These are phyloP conservation scores for Solanum appendiculatum DNA, from an alignment of 257 asterid species.

Conservation along the genomic window DNA sequence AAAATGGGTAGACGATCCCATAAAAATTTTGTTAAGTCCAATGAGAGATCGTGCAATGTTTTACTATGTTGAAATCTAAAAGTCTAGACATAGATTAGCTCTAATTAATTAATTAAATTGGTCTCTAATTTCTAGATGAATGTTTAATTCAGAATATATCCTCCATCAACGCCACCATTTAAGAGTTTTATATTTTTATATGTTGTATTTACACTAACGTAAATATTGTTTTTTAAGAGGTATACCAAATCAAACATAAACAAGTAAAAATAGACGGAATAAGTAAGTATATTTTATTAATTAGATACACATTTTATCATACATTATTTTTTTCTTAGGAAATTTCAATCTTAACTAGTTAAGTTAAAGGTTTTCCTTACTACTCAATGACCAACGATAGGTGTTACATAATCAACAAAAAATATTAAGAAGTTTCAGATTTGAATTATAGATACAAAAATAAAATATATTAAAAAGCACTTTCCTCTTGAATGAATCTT, in stretches of 20 bases:
- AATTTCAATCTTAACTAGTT: background rate
- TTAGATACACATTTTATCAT: background rate
- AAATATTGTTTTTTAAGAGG: too few species aligned
- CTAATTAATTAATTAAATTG: background rate
- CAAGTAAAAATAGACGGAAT: too few species aligned
- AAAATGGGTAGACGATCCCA: background rate
- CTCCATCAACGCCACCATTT: background rate
- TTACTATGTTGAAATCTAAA: background rate
- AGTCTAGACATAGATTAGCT: background rate
- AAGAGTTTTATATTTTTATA: background rate
- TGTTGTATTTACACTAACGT: background rate
- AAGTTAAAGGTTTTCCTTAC: background rate
- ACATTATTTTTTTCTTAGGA: background rate
- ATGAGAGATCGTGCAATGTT: slow-evolving; percentile 1
- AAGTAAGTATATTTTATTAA: background rate
- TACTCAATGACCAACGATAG: too few species aligned
- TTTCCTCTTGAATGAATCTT: background rate
- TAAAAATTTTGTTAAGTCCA: background rate
- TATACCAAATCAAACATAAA: too few species aligned
- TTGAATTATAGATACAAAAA: too few species aligned
- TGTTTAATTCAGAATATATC: background rate
- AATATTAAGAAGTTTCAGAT: too few species aligned
- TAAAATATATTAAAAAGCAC: too few species aligned
- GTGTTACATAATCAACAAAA: too few species aligned
- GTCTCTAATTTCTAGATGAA: background rate